A percentile compares a stretch with the other conserved stretches of the same genome.
Evolutionary conservation across 2,329 filamentous ascomycete species (phyloP).

Genomic region (Neodidymelliopsis sp.): DNA sequence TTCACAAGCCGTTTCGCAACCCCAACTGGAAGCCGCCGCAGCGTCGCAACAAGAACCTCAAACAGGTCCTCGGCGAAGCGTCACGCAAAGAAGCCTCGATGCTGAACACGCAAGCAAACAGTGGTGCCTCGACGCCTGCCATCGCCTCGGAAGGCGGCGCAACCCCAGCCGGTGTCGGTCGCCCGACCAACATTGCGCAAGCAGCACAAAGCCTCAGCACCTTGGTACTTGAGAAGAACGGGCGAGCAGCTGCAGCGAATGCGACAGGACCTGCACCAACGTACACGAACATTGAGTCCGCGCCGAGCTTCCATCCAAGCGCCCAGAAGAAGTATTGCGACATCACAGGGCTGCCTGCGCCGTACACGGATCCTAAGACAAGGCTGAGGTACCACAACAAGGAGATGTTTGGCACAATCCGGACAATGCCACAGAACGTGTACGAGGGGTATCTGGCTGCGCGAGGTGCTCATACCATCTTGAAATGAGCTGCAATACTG

Average conservation of each 20-base stretch:
- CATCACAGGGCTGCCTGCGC: slow-evolving; percentile 88
- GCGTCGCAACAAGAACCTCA: slow-evolving; percentile 98
- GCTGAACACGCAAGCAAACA: slow-evolving; percentile 82
- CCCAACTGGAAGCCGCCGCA: slow-evolving; percentile 88
- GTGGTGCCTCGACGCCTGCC: slow-evolving; percentile 74
- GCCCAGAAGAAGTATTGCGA: slow-evolving; percentile 93
- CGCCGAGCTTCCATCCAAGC: slow-evolving; percentile 79
- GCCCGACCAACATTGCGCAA: slow-evolving; percentile 76
- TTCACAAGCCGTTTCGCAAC: slow-evolving; percentile 90
- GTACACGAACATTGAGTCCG: slow-evolving; percentile 96
- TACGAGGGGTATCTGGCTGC: slow-evolving; percentile 90
- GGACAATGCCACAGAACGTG: slow-evolving; percentile 79
- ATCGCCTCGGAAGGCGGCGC: slow-evolving; percentile 47
- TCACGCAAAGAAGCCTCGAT: slow-evolving; percentile 89
- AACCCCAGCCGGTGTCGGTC: slow-evolving; percentile 69
- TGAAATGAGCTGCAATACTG: slow-evolving; percentile 70
- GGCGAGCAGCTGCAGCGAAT: slow-evolving; percentile 41
- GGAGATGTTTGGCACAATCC: slow-evolving; percentile 87
- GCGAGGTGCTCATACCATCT: slow-evolving; percentile 87
- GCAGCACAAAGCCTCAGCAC: slow-evolving; percentile 86
- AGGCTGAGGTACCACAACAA: slow-evolving; percentile 90
- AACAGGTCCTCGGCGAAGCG: slow-evolving; percentile 91
- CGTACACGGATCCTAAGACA: slow-evolving; percentile 95
- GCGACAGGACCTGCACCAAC: slow-evolving; percentile 72
- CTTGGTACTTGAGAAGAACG: slow-evolving; percentile 85